Evolutionary conservation across 208 protist species (phyloP).

Genomic region (Angomonas ambiguus): DNA sequence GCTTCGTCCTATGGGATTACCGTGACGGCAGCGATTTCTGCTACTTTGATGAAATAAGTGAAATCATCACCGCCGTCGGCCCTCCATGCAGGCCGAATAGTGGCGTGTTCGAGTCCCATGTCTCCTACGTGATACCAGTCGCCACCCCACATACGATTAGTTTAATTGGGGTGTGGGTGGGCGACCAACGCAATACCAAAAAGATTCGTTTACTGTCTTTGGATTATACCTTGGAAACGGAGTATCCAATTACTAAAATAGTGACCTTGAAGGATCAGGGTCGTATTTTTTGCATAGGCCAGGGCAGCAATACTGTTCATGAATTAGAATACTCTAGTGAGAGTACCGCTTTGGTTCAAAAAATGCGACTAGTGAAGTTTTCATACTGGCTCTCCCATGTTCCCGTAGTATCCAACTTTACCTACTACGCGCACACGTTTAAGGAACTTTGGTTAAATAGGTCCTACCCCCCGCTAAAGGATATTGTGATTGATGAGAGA

Average conservation of each 20-base stretch:
- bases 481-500: conserved; percentile 65
- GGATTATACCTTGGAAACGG: conserved; percentile 56
- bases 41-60: conserved; percentile 79
- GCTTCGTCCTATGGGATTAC: conserved; percentile 83
- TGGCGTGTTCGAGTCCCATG: conserved; percentile 79
- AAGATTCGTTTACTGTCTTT: conserved; percentile 62
- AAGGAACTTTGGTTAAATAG: conserved; percentile 49
- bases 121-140: conserved; percentile 72
- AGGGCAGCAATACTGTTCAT: conserved; percentile 69
- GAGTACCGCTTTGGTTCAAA: conserved; percentile 52
- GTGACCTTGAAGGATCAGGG: conserved; percentile 32
- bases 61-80: conserved; percentile 80
- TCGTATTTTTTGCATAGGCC: conserved; percentile 72
- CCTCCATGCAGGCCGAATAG: conserved; percentile 36
- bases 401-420: conserved; percentile 59
- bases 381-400: conserved; percentile 36
- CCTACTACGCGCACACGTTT: conserved; percentile 31
- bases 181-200: conserved; percentile 35
- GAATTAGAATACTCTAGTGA: conserved; percentile 75
- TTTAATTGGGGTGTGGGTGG: conserved; percentile 76
- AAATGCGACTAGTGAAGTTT: conserved; percentile 72
- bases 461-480: conserved; percentile 49
- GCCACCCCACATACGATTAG: conserved; percentile 66
- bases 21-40: conserved; percentile 65
- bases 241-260: conserved; percentile 61